Conservation (phyloP, 2,329 filamentous ascomycete species). For the Orbilia blumenaviensis region DNA sequence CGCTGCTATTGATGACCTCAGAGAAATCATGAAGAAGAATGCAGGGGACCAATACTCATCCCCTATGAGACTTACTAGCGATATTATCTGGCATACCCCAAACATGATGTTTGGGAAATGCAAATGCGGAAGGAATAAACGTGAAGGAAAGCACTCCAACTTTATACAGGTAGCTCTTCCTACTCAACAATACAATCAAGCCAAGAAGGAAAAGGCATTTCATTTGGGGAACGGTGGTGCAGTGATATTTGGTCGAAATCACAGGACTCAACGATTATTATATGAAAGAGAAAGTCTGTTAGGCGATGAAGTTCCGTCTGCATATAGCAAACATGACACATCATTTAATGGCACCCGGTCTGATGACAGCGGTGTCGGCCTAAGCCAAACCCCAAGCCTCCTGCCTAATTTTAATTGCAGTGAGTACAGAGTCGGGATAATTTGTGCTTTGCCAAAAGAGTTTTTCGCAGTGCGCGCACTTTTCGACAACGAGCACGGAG, state of each 20-base stretch:
- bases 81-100: conserved; percentile 55
- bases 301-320: too few species aligned
- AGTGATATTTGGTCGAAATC: conserved; percentile 20
- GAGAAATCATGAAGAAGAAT: conserved; percentile 57
- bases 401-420: not conserved
- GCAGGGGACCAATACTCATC: conserved; percentile 54
- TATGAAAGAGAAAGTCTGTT: too few species aligned
- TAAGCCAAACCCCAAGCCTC: not conserved
- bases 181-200: not conserved
- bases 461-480: conserved; percentile 13
- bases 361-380: conserved; percentile 14
- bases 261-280: too few species aligned
- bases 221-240: not conserved
- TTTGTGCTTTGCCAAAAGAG: conserved; percentile 18
- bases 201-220: not conserved
- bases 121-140: conserved; percentile 31
- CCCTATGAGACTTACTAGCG: conserved; percentile 47
- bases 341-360: not conserved
- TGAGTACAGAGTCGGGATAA: conserved; percentile 14
- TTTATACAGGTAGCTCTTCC: conserved; percentile 16
- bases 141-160: conserved; percentile 15
- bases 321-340: not conserved
- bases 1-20: conserved; percentile 57
- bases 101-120: conserved; percentile 53
- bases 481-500: not conserved